Percentiles rank a stretch among this genome's conserved stretches.
Evolutionary conservation across 768 basidiomycete species (phyloP).

Genomic region (Trametes cubensis): DNA sequence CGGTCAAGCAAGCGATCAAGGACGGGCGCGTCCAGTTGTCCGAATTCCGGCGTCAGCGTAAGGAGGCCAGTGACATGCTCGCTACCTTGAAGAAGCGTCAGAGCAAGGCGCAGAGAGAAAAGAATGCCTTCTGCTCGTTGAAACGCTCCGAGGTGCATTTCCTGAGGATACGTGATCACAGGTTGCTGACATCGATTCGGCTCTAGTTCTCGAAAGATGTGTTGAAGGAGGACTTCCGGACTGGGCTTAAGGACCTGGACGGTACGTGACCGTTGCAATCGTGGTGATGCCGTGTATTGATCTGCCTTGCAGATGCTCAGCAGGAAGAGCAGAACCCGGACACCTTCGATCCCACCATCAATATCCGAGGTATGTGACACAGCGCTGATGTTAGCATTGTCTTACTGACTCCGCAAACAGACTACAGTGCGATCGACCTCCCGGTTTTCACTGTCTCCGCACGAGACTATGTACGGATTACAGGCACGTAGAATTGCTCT

Average conservation of each 20-base stretch:
- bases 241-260: constrained; percentile 61
- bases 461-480: constrained; percentile 61
- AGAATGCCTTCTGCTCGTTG: constrained; percentile 63
- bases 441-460: constrained; percentile 66
- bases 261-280: constrained; percentile 37
- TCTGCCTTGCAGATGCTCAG: constrained; percentile 46
- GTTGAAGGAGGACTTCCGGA: constrained; percentile 42
- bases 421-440: constrained; percentile 61
- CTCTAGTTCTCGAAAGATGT: neutral
- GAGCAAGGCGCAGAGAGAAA: constrained; percentile 42
- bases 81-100: constrained; percentile 44
- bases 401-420: constrained; percentile 35
- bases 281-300: neutral
- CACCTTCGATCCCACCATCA: constrained; percentile 55
- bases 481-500: constrained; percentile 37
- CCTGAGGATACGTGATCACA: neutral
- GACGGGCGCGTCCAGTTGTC: constrained; percentile 41
- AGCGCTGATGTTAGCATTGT: neutral
- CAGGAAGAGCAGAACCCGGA: constrained; percentile 60
- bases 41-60: constrained; percentile 45
- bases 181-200: neutral
- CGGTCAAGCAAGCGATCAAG: constrained; percentile 45
- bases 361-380: constrained; percentile 46
- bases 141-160: constrained; percentile 54
- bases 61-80: constrained; percentile 41